Evolutionary conservation across 2,329 filamentous ascomycete species (phyloP).

Genomic region (Colletotrichum sp.): DNA sequence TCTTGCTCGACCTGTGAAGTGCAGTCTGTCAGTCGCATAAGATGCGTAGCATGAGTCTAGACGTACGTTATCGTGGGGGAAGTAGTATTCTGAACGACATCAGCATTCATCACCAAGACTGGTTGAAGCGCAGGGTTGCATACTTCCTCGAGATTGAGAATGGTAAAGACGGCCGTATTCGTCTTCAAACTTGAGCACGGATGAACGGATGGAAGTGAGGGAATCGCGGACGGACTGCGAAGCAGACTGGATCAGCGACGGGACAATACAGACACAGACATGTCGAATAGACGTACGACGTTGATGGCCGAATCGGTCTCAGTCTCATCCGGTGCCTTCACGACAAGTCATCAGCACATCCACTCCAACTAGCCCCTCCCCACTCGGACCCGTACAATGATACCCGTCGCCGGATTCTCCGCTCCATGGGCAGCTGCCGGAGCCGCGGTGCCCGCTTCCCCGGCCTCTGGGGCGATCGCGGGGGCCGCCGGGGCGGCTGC

Average conservation of each 20-base stretch:
- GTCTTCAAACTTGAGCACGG: conserved; percentile 4
- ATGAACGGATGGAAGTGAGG: conserved; percentile 7
- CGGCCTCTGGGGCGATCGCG: neutral
- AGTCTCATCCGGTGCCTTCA: neutral
- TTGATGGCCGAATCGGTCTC: conserved; percentile 8
- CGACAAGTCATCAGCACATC: neutral
- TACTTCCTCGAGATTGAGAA: conserved; percentile 12
- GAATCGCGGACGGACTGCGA: conserved; percentile 7
- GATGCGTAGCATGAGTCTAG: neutral
- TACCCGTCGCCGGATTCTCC: conserved; percentile 9
- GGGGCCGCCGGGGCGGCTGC: neutral
- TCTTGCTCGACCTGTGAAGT: conserved; percentile 10
- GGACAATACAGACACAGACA: too few relatives aligned
- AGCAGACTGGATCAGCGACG: too few relatives aligned
- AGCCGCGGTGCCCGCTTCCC: neutral
- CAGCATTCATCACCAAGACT: neutral
- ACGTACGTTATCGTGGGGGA: conserved; percentile 9
- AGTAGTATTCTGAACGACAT: conserved; percentile 3
- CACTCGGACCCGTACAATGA: conserved; percentile 1
- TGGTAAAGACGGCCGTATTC: conserved; percentile 8
- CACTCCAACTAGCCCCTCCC: neutral
- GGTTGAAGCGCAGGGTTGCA: too few relatives aligned
- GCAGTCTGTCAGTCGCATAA: fast-evolving
- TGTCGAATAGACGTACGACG: neutral
- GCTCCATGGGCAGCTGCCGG: neutral